Evolutionary conservation across 305 asterid species (phyloP), one percentile per base, ranked within the genome.

Genomic region (Rubia peregrina): DNA sequence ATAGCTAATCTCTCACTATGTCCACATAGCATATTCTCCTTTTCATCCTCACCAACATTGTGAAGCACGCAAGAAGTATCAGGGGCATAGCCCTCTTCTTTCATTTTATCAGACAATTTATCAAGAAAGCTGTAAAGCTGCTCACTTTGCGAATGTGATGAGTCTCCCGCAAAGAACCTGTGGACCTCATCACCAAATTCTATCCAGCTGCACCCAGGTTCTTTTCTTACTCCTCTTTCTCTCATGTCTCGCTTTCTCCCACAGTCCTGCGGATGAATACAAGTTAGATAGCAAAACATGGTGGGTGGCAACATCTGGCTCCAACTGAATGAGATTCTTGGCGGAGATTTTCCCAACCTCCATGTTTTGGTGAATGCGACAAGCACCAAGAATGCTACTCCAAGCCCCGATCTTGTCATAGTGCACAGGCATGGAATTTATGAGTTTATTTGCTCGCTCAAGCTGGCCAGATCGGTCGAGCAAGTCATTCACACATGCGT

Each of bases 181-280:
- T 89, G 96, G 44, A 91, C 95, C 78, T 79, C 84, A 19, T 84
- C 85, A 7, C 83, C 85, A 8, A 70, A 79, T 77, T 89, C 95
- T 22, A 89, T 87, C 96, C 96, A 91, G 78, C 97, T 91, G 82
- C 90, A 87, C 16, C 95, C 96, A 0, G 97, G 93, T 61, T 89
- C 96, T 75, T 91, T 91, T 75, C 75, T 88, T 33, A 88, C 88
- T 57, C 96, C 86, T 83, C 57, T 76, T 40, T 75, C 82, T 70
- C 76, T 87, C 96, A 91, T 91, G 69, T 71, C 84, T 77, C 7
- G 88, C 91, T 24, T 85, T 86, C 49, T 83, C 83, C 96, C 95
- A 91, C 3, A 85, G 79, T 55, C 93, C 97, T 16, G 86, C 86
- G 0, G 89, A 82, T 7, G 97, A 86, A 69, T 89, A 91, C 40